Base-by-base conservation (phyloP, 2,329 filamentous ascomycete genomes). In the Nannizziopsis barbatae region DNA sequence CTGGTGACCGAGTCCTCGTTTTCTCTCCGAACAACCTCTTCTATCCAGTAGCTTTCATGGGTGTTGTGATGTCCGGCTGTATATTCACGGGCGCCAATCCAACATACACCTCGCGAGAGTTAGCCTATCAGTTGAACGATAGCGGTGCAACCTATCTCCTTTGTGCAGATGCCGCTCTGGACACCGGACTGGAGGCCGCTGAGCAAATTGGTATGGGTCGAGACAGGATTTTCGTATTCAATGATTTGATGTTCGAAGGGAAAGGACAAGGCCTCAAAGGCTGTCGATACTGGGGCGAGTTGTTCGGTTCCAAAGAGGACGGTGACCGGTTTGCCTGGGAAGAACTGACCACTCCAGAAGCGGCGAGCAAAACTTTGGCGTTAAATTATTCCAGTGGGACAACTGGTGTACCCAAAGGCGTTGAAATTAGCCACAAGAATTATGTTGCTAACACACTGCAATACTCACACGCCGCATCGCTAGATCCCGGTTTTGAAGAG, bases 321-420 rank as follows among this genome's bases (percentile, higher is more conserved):
- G 83, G 77, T 1, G 64, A 69, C 2, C 60, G 58, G 1, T 89
- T 83, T 62, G 64, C 67, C 42, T 92, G 86, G 85, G 62, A 75
- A 12, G 73, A 80, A 9, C 31, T 56, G 10, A 18, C 47, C 9
- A 47, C 39, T 14, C 41, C 49, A 1, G 50, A 43, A 17, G 51
- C 53, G 33, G 32, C 49, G 10, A 42, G 73, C 48, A 72, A 74
- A 4, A 76, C 77, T 1, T 78, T 82, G 55, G 81, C 79, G 18
- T 75, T 93, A 53, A 92, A 93, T 64, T 93, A 90, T 66, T 84
- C 79, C 54, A 65, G 62, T 43, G 69, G 86, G 9, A 89, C 84
- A 1, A 93, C 87, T 0, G 86, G 87, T 5, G 73, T 87, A 3
- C 85, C 86, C 8, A 93, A 93, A 62, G 87, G 87, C 9, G 86